phyloP scores from a whole-genome alignment of 1,139 yeast species.

The Arxiozyma slooffiae region DNA sequence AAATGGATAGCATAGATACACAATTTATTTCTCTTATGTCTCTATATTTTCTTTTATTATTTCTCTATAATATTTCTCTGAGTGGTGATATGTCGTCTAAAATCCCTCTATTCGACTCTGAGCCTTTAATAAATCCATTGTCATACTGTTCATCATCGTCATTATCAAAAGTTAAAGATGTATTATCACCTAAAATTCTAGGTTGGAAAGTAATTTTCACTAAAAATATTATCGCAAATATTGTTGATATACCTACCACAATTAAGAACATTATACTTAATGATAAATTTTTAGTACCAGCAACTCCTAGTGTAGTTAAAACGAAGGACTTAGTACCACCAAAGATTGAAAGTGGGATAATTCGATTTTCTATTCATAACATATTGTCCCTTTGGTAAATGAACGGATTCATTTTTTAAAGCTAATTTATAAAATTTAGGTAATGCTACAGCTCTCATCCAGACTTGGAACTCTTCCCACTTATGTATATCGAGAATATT shows the following conservation, averaged over 20 bases:
- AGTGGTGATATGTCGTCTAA: conserved; percentile 16
- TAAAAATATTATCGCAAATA: conserved; percentile 38
- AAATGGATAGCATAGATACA: neutral
- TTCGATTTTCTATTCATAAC: conserved; percentile 67
- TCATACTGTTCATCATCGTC: conserved; percentile 4
- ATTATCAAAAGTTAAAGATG: conserved; percentile 32
- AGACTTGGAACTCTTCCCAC: conserved; percentile 84
- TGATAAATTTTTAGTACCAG: conserved; percentile 85
- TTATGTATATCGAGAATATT: conserved; percentile 72
- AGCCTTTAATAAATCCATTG: neutral
- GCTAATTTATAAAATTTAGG: conserved; percentile 78
- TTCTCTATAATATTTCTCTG: conserved; percentile 24
- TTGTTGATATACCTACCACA: conserved; percentile 71
- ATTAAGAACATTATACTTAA: conserved; percentile 84
- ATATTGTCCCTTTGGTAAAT: conserved; percentile 57
- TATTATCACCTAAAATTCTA: conserved; percentile 37
- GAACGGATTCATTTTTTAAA: conserved; percentile 62
- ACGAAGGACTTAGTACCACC: conserved; percentile 77
- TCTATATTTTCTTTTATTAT: neutral
- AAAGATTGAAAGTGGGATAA: conserved; percentile 76
- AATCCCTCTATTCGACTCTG: conserved; percentile 5
- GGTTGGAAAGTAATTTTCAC: conserved; percentile 40
- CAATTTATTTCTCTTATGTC: neutral
- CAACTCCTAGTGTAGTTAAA: conserved; percentile 71
- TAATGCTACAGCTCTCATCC: conserved; percentile 95